These are phyloP conservation scores for Lipomyces mesembrius DNA, from an alignment of 805 yeast genomes.

Conservation along the genomic window DNA sequence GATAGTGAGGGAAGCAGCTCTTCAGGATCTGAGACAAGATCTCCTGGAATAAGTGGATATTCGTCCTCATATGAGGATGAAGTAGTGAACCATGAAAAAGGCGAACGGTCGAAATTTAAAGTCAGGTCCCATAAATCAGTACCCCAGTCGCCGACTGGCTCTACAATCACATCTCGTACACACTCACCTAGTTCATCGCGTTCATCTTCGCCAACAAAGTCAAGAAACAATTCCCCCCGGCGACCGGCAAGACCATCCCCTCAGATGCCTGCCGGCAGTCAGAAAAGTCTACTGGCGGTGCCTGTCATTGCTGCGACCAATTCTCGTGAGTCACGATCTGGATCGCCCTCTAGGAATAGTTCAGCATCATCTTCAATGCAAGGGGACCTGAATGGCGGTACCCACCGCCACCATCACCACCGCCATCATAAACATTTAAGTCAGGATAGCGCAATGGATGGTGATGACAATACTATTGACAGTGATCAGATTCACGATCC, in stretches of 20 bases:
- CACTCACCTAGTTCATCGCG: background rate
- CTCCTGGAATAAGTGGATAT: background rate
- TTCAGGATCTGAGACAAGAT: slow-evolving; percentile 5
- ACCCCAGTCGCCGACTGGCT: slow-evolving; percentile 8
- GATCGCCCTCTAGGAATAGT: background rate
- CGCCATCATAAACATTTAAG: slow-evolving; percentile 4
- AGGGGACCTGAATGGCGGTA: background rate
- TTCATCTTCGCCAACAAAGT: slow-evolving; percentile 16
- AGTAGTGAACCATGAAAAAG: background rate
- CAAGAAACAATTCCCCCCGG: slow-evolving; percentile 5
- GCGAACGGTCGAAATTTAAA: slow-evolving; percentile 1
- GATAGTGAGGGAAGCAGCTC: background rate
- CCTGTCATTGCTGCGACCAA: slow-evolving; percentile 1
- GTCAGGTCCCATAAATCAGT: background rate
- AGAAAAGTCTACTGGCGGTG: background rate
- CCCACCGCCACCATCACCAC: background rate
- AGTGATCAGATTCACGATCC: slow-evolving; percentile 1
- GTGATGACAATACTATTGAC: background rate
- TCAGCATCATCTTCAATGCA: slow-evolving; percentile 1
- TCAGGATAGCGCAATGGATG: background rate
- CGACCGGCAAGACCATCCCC: background rate
- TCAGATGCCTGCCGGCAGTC: background rate
- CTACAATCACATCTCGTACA: background rate
- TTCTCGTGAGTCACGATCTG: background rate
- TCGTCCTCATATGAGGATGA: background rate